Base-by-base conservation (phyloP, 441 rosid species). In the Bocquillonia castaneifolia region DNA sequence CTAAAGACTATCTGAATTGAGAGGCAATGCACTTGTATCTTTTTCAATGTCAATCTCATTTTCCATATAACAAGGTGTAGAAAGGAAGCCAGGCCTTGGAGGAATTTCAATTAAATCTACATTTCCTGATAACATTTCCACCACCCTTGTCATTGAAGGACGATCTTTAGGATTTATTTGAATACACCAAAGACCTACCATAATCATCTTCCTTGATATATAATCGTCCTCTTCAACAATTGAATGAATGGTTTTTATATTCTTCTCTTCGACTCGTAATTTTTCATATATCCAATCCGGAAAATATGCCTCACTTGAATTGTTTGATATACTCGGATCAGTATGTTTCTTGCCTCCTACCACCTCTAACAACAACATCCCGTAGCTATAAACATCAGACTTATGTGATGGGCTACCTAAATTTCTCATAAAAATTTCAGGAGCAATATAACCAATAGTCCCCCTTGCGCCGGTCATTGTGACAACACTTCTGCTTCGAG, bases 361-460 rank as follows among this genome's bases (percentile, higher is more conserved):
- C 23, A 26, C 29, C 26, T 45, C 66, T 45, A 63, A 29, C 9
- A 29, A 18, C 28, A 34, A 31, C 56, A 63, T 20, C 8, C 34
- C 40, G 6, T 31, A 63, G 67, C 56, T 47, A 47, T 45, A 63
- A 17, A 32, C 40, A 28, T 63, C 23, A 45, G 52, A 47, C n/a
- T 44, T 47, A 23, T 52, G 29, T 13, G 56, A 52, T 2, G 51
- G 23, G 0, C 18, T 47, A 2, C 51, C 51, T 0, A 47, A 7
- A 7, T 47, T 47, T n/a, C 22, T 47, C 51, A 47, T 47, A 7
- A 47, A 47, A 47, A 47, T 47, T 7, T 47, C 51, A 47, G 51
- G 51, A 17, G 51, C 51, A 47, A 47, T 47, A 9, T 18, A 47
- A 47, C 51, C 51, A n/a, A 47, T 47, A 7, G 51, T 47, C 5